phyloP scores from a whole-genome alignment of 208 protist species.

The Wallacemonas sp. region DNA sequence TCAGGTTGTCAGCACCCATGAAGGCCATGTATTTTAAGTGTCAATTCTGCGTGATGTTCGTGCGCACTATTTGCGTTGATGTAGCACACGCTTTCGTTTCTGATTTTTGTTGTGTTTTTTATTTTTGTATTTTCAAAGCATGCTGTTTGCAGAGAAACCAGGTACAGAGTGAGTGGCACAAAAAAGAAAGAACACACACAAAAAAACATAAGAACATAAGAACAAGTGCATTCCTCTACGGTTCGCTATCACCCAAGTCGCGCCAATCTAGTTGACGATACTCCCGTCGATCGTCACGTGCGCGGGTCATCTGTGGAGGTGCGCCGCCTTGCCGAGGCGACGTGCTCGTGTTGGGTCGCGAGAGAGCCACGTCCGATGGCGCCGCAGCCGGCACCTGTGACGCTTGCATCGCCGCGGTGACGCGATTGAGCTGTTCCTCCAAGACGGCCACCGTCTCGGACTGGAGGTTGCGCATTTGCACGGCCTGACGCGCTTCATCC shows the following conservation, averaged over 20 bases:
- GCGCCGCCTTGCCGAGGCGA: not conserved
- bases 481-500: conserved; percentile 15
- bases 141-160: conserved; percentile 6
- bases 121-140: not conserved
- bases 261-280: conserved; percentile 29
- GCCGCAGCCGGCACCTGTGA: conserved; percentile 17
- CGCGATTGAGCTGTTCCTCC: conserved; percentile 47
- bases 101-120: not conserved
- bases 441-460: conserved; percentile 42
- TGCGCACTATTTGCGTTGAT: too few relatives aligned
- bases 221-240: conserved; percentile 3
- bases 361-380: conserved; percentile 1
- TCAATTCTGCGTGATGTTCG: too few relatives aligned
- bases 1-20: too few relatives aligned
- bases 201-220: not conserved
- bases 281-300: not conserved
- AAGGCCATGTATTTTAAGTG: too few relatives aligned
- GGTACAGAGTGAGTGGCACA: not conserved
- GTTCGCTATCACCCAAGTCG: not conserved
- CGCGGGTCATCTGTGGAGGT: conserved; percentile 11
- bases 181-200: conserved; percentile 21
- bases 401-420: conserved; percentile 22
- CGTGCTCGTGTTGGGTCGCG: not conserved
- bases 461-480: conserved; percentile 31
- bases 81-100: too few relatives aligned